Evolutionary conservation across 441 rosid genomes (phyloP).

Genomic region (Rhodomyrtus psidioides): DNA sequence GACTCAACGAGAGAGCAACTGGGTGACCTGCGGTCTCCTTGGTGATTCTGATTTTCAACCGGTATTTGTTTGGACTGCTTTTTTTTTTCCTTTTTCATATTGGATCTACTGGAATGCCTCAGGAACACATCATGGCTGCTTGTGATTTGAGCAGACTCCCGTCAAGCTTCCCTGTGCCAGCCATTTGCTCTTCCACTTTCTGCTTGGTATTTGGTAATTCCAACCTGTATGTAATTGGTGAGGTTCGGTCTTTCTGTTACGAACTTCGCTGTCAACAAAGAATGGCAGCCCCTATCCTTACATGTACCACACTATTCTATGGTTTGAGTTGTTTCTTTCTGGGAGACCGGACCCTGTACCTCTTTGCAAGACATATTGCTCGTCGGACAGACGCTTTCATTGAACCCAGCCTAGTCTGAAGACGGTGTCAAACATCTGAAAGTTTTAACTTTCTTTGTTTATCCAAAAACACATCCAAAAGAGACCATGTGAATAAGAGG

Average conservation of each 20-base stretch:
- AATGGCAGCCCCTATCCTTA: background rate
- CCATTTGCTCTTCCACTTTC: background rate
- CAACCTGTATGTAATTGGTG: background rate
- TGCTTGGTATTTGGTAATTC: background rate
- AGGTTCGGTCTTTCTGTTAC: background rate
- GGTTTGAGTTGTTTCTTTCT: background rate
- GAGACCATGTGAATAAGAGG: background rate
- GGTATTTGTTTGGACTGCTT: background rate
- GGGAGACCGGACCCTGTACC: background rate
- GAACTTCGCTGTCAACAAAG: background rate
- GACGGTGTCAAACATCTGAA: background rate
- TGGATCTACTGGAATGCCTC: background rate
- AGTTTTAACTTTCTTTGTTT: background rate
- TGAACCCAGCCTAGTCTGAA: background rate
- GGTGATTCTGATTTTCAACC: background rate
- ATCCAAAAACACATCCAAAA: background rate
- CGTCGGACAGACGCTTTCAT: background rate
- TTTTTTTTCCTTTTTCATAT: background rate
- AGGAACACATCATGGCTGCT: background rate
- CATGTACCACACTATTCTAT: background rate
- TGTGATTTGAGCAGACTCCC: background rate
- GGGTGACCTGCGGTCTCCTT: background rate
- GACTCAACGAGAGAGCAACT: background rate
- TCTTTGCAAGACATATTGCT: background rate
- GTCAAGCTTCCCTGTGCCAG: background rate